Conservation (phyloP, 768 basidiomycete genomes). For the Leccinum variicolor region DNA sequence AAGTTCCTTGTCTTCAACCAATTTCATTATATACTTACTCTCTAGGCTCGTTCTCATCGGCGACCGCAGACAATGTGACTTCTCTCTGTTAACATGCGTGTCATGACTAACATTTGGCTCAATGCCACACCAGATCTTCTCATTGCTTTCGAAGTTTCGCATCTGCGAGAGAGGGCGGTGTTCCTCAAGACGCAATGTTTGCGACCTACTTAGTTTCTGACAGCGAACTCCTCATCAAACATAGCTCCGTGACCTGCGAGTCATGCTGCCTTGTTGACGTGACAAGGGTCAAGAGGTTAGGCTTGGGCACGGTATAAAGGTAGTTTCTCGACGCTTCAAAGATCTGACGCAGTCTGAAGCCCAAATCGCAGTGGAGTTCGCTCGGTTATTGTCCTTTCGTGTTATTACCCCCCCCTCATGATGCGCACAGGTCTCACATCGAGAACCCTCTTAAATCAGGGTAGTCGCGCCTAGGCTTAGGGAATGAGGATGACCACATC, state of each 20-base stretch:
- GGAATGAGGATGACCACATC: constrained; percentile 78
- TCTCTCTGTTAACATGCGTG: background rate
- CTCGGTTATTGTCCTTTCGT: constrained; percentile 47
- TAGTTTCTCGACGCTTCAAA: background rate
- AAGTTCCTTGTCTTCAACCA: constrained; percentile 39
- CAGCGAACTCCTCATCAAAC: constrained; percentile 52
- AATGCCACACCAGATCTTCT: constrained; percentile 71
- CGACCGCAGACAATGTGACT: constrained; percentile 36
- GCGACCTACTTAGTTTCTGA: constrained; percentile 27
- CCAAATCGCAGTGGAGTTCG: constrained; percentile 50
- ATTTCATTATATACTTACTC: constrained; percentile 27
- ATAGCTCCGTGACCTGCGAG: constrained; percentile 37
- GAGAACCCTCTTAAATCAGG: constrained; percentile 49
- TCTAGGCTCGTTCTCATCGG: constrained; percentile 38
- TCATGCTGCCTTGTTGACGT: constrained; percentile 40
- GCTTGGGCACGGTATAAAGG: constrained; percentile 24
- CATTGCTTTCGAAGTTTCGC: constrained; percentile 71
- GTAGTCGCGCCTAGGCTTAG: constrained; percentile 46
- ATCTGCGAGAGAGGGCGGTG: constrained; percentile 45
- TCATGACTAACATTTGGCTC: background rate
- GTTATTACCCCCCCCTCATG: constrained; percentile 77
- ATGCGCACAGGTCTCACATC: constrained; percentile 58
- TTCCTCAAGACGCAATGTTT: constrained; percentile 76
- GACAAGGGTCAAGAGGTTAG: constrained; percentile 28
- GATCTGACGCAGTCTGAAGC: constrained; percentile 31